Evolutionary conservation across 306 rosid genomes (phyloP).

Genomic region (Boehmeria nivea): DNA sequence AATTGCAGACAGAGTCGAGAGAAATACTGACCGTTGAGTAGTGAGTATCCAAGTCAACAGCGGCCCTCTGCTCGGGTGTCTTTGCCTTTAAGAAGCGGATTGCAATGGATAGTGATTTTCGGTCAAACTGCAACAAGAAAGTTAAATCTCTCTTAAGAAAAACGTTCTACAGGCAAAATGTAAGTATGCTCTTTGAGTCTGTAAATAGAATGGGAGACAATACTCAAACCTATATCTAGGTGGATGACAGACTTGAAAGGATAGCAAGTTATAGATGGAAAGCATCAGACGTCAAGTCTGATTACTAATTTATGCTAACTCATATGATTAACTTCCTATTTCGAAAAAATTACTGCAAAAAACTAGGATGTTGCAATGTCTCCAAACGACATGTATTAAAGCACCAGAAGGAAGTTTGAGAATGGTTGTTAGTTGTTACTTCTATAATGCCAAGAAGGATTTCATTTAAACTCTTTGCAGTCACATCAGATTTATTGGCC

Average conservation of each 20-base stretch:
- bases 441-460: no score
- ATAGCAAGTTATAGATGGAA: no score
- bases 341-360: no score
- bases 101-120: constrained; percentile 61
- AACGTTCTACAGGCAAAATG: not conserved
- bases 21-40: constrained; percentile 58
- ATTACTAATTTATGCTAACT: not conserved
- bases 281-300: no score
- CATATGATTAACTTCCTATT: no score
- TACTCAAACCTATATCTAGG: not conserved
- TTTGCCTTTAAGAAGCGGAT: constrained; percentile 79
- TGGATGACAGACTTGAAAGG: no score
- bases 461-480: not conserved
- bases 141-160: no score
- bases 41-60: constrained; percentile 96
- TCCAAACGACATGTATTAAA: no score
- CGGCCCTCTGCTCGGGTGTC: constrained; percentile 93
- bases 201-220: no score
- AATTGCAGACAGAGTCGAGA: constrained; percentile 15
- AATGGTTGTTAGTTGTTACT: no score
- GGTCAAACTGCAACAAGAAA: constrained; percentile 55
- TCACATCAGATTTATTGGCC: not conserved
- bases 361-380: no score
- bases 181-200: not conserved
- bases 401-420: no score